Conservation (phyloP, 371 early-diverging fungal genomes). For the Batrachochytrium dendrobatidis region DNA sequence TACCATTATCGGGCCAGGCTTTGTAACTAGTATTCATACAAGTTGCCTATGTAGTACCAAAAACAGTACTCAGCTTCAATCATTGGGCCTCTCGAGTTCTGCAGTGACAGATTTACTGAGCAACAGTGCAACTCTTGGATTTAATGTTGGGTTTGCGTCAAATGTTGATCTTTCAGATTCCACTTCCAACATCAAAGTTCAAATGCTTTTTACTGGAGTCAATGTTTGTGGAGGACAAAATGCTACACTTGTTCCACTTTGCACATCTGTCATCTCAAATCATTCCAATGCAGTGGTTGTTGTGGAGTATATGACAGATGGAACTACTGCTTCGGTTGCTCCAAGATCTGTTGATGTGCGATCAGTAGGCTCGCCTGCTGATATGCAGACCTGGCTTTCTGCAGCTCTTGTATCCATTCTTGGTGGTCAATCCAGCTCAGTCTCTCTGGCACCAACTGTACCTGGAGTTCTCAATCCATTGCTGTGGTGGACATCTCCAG, state of each 20-base stretch:
- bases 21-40: conserved; percentile 9
- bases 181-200: background rate
- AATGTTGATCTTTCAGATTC: background rate
- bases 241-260: conserved; percentile 13
- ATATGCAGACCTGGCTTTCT: background rate
- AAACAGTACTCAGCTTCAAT: background rate
- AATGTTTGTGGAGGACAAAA: conserved; percentile 13
- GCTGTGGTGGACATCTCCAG: conserved; percentile 19
- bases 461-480: conserved; percentile 18
- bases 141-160: background rate
- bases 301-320: conserved; percentile 21
- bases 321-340: conserved; percentile 26
- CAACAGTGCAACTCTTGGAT: background rate
- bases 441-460: conserved; percentile 9
- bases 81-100: background rate
- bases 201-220: background rate
- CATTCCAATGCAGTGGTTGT: conserved; percentile 1
- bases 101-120: background rate
- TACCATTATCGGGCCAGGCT: conserved; percentile 25
- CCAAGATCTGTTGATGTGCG: background rate
- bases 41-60: conserved; percentile 17
- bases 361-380: background rate
- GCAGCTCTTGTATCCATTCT: background rate
- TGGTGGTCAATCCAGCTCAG: background rate
- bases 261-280: conserved; percentile 11